Base-by-base conservation (phyloP, 2,329 filamentous ascomycete genomes). In the Nothophoma quercina region DNA sequence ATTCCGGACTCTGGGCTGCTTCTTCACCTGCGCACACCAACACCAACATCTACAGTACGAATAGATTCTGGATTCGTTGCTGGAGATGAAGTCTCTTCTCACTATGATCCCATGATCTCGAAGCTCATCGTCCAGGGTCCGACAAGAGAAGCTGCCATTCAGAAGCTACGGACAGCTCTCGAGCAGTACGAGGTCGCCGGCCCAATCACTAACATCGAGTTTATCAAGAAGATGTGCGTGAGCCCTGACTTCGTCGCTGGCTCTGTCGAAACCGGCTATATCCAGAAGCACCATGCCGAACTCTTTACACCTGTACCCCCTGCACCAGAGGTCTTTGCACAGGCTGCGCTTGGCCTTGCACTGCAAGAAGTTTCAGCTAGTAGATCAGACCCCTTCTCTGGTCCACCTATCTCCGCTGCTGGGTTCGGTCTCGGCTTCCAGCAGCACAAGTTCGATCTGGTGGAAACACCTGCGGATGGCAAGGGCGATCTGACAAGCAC, bases 81-180 rank as follows among this genome's bases (percentile, higher is more conserved):
- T 62, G 95, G 95, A 21, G 93, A 96, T 71, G 91, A 91, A 58
- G 90, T 99, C 2, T 96, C 93, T 0, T 91, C 93, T 52, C 90
- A 95, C 47, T 99, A 99, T 74, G 95, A 99, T 65, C 95, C 95
- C 22, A 99, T 99, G 95, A 96, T 99, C 62, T 91, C 95, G 35
- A 99, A 99, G 77, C 84, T 99, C 44, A 99, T 99, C 64, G 91
- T 98, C 5, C 85, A 90, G 51, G 95, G 90, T 0, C 83, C 85
- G 13, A 88, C 88, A 50, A 84, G 95, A 54, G 84, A 89, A 70
- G 88, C 89, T 21, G 91, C 93, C 3, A 88, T 99, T 41, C 87
- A 90, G 52, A 96, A 91, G 73, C 81, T 99, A 53, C 85, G 87
- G 29, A 80, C 87, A 4, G 93, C 95, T 0, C 79, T 99, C 9